Conservation (phyloP, 2,329 filamentous ascomycete species). For the Penicillium sp. region DNA sequence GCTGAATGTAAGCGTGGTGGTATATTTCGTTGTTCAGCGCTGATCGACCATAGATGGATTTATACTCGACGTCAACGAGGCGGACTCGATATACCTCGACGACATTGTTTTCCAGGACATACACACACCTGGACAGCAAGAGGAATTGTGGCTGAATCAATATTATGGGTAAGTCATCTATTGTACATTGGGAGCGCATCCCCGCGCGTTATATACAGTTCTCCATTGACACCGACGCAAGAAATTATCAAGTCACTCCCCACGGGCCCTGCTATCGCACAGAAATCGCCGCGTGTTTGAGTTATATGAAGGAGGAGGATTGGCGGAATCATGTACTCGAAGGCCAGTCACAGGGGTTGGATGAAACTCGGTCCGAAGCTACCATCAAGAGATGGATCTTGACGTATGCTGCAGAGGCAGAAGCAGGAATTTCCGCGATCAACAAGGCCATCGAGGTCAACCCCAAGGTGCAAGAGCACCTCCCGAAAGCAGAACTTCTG, state of each 20-base stretch:
- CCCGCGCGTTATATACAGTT: background rate
- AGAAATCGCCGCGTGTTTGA: conserved; percentile 44
- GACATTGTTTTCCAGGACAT: conserved; percentile 42
- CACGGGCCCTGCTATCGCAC: conserved; percentile 46
- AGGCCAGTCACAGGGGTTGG: conserved; percentile 31
- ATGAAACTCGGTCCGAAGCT: conserved; percentile 31
- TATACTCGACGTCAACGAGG: conserved; percentile 42
- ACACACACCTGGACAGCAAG: conserved; percentile 25
- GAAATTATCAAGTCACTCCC: conserved; percentile 44
- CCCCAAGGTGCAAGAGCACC: conserved; percentile 18
- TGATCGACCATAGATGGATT: conserved; percentile 41
- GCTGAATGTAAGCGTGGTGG: conserved; percentile 41
- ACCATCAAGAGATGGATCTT: conserved; percentile 41
- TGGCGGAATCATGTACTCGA: conserved; percentile 46
- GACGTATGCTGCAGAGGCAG: conserved; percentile 38
- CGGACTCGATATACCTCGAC: conserved; percentile 45
- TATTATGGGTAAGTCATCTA: conserved; percentile 41
- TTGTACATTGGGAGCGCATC: conserved; percentile 3
- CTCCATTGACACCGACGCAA: conserved; percentile 18
- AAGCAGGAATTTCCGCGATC: conserved; percentile 28
- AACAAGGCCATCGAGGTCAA: conserved; percentile 18
- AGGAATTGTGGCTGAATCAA: conserved; percentile 38
- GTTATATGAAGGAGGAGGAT: conserved; percentile 40
- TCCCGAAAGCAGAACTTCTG: conserved; percentile 29
- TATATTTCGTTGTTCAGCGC: background rate